These are phyloP conservation scores for Phytophthora crassamura DNA, from an alignment of 352 stramenopile species.

Conservation along the genomic window DNA sequence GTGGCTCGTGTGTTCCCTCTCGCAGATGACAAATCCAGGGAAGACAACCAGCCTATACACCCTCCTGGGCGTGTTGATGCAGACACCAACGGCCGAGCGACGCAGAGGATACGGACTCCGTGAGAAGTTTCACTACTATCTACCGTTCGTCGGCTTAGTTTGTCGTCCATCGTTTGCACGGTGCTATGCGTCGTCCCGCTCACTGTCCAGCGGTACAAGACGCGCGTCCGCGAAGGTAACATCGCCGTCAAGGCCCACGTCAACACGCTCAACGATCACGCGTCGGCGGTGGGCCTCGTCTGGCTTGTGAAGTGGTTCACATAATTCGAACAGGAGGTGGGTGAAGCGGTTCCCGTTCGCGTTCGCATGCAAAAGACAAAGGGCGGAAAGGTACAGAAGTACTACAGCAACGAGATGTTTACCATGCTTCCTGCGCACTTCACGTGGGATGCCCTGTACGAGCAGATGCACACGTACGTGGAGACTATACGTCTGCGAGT, in stretches of 20 bases:
- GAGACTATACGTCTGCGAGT: neutral
- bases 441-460: conserved; percentile 17
- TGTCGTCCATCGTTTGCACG: conserved; percentile 8
- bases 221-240: neutral
- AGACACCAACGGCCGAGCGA: neutral
- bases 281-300: neutral
- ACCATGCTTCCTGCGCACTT: conserved; percentile 19
- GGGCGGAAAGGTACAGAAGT: neutral
- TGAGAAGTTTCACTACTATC: conserved; percentile 14
- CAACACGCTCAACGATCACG: conserved; percentile 18
- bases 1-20: conserved; percentile 8
- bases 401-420: conserved; percentile 13
- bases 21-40: neutral
- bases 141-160: conserved; percentile 3
- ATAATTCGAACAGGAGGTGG: conserved; percentile 4
- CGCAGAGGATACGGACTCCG: conserved; percentile 1
- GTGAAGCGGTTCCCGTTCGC: conserved; percentile 8
- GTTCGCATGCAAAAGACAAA: conserved; percentile 10
- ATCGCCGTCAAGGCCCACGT: neutral
- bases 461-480: conserved; percentile 22
- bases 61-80: conserved; percentile 10
- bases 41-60: conserved; percentile 11
- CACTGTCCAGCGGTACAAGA: conserved; percentile 18
- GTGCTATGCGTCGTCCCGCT: conserved; percentile 1
- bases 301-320: conserved; percentile 26